Percentiles rank a stretch among this genome's conserved stretches.
Evolutionary conservation across 129 eudicot species (phyloP).

Genomic region (Silybum marianum): DNA sequence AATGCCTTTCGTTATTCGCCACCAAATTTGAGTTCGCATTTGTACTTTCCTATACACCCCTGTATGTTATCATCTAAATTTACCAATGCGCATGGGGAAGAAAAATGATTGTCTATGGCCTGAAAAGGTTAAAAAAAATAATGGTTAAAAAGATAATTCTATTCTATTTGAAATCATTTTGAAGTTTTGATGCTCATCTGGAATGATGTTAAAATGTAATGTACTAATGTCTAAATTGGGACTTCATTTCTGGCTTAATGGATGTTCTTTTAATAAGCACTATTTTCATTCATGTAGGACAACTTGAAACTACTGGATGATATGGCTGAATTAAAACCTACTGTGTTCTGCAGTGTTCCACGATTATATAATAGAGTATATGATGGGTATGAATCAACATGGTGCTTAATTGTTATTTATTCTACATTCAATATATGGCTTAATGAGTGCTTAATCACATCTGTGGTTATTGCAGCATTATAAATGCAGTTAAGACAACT

Average conservation of each 20-base stretch:
- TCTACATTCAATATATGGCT: conserved; percentile 4
- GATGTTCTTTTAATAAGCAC: background rate
- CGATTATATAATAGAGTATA: conserved; percentile 72
- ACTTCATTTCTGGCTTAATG: background rate
- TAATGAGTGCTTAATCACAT: conserved; percentile 17
- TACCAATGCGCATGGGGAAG: background rate
- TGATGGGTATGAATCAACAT: conserved; percentile 55
- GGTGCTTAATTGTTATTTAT: background rate
- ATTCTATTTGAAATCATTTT: background rate
- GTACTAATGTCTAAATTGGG: background rate
- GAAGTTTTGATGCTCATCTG: conserved; percentile 1
- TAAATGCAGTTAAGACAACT: conserved; percentile 71
- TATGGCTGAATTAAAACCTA: conserved; percentile 69
- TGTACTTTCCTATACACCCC: no score
- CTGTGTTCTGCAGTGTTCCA: conserved; percentile 89
- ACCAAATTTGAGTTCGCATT: no score
- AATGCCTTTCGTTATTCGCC: no score
- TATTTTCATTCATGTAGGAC: conserved; percentile 52
- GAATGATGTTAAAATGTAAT: background rate
- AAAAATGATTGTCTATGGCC: background rate
- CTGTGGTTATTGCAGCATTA: conserved; percentile 50
- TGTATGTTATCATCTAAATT: no score
- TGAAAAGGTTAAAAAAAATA: background rate
- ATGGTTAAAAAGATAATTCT: background rate
- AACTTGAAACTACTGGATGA: conserved; percentile 80